These are phyloP conservation scores for Epichloe coenophiala DNA, from an alignment of 2,329 filamentous ascomycete genomes.

Conservation along the genomic window DNA sequence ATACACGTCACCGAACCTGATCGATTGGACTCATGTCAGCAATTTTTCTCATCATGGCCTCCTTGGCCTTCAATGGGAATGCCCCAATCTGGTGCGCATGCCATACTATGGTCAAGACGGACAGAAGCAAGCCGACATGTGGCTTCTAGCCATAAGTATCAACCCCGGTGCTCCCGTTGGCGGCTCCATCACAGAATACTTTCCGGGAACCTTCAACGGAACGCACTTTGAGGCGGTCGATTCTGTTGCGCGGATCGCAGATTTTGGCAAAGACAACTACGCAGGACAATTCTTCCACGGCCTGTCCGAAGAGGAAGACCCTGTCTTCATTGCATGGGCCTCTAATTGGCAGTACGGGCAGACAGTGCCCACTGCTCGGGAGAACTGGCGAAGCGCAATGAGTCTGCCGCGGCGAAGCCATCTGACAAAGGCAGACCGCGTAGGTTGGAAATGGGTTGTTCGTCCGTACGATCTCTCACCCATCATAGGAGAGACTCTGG, in stretches of 20 bases:
- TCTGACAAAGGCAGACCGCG: constrained; percentile 34
- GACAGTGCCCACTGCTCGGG: constrained; percentile 16
- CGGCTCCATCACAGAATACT: constrained; percentile 42
- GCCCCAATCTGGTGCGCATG: constrained; percentile 46
- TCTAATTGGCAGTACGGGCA: constrained; percentile 22
- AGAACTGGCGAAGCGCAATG: constrained; percentile 21
- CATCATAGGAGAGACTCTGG: constrained; percentile 31
- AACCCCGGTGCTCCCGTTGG: constrained; percentile 44
- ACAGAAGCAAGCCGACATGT: constrained; percentile 14
- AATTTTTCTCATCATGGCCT: constrained; percentile 43
- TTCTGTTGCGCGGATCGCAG: constrained; percentile 14
- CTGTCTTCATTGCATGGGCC: constrained; percentile 22
- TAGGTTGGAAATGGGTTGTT: constrained; percentile 37
- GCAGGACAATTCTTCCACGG: constrained; percentile 22
- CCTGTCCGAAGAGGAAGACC: constrained; percentile 10
- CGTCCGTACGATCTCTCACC: constrained; percentile 34
- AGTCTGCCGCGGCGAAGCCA: constrained; percentile 32
- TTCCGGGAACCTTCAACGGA: constrained; percentile 49
- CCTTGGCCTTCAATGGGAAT: constrained; percentile 46
- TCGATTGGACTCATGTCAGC: constrained; percentile 35
- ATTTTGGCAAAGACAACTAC: constrained; percentile 25
- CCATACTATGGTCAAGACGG: constrained; percentile 24
- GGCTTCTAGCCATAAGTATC: constrained; percentile 36
- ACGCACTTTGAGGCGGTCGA: constrained; percentile 37
- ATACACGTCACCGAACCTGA: constrained; percentile 46